Conservation (phyloP, 23 red algal genomes). For the Cyanidioschyzon merolae region DNA sequence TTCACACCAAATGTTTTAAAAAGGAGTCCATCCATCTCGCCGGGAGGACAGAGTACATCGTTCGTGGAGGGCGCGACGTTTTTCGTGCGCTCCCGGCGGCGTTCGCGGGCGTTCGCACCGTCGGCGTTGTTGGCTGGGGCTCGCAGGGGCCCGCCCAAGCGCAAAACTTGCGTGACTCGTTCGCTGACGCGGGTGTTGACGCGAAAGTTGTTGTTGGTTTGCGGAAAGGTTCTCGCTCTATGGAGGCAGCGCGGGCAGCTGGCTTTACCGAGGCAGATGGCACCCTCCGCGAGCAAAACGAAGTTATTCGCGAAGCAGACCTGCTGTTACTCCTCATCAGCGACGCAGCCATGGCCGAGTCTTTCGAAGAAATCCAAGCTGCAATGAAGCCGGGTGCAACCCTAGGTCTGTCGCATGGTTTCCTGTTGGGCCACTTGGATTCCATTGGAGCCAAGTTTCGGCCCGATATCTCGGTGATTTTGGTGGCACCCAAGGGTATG, state of each 20-base stretch:
- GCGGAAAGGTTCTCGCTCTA: constrained; percentile 35
- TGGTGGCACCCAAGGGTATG: constrained; percentile 98
- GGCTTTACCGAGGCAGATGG: constrained; percentile 82
- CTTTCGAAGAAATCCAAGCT: constrained; percentile 60
- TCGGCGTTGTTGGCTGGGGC: constrained; percentile 97
- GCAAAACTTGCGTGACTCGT: constrained; percentile 94
- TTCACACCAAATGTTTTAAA: constrained; percentile 58
- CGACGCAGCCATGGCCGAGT: constrained; percentile 68
- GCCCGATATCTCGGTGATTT: constrained; percentile 72
- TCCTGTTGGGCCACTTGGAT: constrained; percentile 92
- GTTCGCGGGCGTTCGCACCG: constrained; percentile 60
- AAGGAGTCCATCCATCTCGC: constrained; percentile 69
- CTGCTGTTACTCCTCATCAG: constrained; percentile 81
- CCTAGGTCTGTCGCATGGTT: constrained; percentile 85
- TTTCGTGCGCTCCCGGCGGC: constrained; percentile 48
- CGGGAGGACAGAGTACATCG: constrained; percentile 71
- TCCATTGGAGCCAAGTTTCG: constrained; percentile 70
- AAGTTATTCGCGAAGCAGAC: constrained; percentile 71
- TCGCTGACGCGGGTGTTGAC: constrained; percentile 54
- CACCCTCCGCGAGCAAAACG: constrained; percentile 83
- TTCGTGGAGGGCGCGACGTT: constrained; percentile 77
- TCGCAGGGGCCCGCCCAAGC: constrained; percentile 91
- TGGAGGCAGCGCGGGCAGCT: constrained; percentile 42
- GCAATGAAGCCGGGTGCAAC: constrained; percentile 95
- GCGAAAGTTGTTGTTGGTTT: constrained; percentile 65